phyloP scores from a whole-genome alignment of 1,284 basidiomycete species.

The Farysia itapuensis region DNA sequence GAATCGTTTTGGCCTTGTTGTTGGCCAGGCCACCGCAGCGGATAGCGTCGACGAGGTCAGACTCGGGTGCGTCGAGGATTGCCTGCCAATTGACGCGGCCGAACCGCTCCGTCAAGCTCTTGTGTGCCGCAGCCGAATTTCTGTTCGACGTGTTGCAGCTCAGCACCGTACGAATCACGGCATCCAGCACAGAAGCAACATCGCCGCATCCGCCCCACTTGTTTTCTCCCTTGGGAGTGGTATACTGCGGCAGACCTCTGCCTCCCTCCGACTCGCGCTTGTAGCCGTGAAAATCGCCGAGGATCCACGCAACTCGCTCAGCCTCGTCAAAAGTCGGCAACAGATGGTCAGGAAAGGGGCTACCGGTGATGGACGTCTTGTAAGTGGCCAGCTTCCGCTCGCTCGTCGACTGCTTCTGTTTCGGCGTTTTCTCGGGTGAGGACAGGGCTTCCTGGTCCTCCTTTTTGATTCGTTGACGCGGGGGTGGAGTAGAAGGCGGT shows the following conservation, averaged over 20 bases:
- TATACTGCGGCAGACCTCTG: conserved; percentile 24
- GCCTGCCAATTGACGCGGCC: conserved; percentile 69
- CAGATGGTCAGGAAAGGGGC: conserved; percentile 41
- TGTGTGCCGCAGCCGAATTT: conserved; percentile 71
- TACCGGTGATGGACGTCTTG: conserved; percentile 24
- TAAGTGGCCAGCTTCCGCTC: conserved; percentile 42
- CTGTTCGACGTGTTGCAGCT: conserved; percentile 72
- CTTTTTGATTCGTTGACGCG: not conserved
- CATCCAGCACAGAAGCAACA: conserved; percentile 65
- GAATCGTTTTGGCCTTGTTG: conserved; percentile 72
- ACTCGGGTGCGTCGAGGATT: conserved; percentile 66
- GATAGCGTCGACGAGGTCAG: conserved; percentile 68
- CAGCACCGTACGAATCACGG: conserved; percentile 72
- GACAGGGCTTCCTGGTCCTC: not conserved
- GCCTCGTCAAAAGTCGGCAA: conserved; percentile 44
- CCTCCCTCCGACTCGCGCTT: conserved; percentile 28
- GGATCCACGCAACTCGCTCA: conserved; percentile 42
- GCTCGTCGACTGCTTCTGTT: conserved; percentile 15
- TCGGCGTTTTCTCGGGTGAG: not conserved
- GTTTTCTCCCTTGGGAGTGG: conserved; percentile 18
- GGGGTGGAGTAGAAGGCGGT: not conserved
- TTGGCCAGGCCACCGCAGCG: conserved; percentile 73
- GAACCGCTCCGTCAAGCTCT: conserved; percentile 67
- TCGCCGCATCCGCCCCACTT: conserved; percentile 45
- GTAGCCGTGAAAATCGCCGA: conserved; percentile 50